These are phyloP conservation scores for Solanum neorickii DNA, from an alignment of 257 asterid genomes.

Conservation along the genomic window DNA sequence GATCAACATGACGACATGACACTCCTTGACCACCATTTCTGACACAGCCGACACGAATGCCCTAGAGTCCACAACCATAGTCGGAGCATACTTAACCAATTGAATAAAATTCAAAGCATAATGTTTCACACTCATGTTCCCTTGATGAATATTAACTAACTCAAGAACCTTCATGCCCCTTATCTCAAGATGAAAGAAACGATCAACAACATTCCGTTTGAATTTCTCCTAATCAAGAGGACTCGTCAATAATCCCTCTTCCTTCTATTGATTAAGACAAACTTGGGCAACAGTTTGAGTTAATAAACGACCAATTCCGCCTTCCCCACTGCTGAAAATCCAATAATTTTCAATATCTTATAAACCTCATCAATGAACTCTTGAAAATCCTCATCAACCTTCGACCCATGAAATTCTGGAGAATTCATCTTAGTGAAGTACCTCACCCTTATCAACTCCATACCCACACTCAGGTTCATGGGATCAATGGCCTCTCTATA, in stretches of 20 bases:
- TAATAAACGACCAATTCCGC: neutral
- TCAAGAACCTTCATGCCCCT: neutral
- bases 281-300: neutral
- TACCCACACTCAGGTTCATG: neutral
- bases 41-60: neutral
- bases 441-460: neutral
- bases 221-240: neutral
- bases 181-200: neutral
- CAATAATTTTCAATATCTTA: neutral
- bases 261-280: neutral
- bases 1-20: neutral
- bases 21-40: neutral
- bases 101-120: neutral
- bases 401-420: neutral
- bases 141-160: too few relatives aligned
- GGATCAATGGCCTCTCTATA: neutral
- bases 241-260: neutral
- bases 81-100: neutral
- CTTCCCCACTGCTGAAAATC: neutral
- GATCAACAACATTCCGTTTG: too few relatives aligned
- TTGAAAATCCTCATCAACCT: neutral
- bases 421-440: neutral
- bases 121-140: neutral
- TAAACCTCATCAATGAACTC: neutral
- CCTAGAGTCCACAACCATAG: neutral